Base-by-base conservation (phyloP, 768 basidiomycete genomes). In the Rhodosporidiobolus odoratus region DNA sequence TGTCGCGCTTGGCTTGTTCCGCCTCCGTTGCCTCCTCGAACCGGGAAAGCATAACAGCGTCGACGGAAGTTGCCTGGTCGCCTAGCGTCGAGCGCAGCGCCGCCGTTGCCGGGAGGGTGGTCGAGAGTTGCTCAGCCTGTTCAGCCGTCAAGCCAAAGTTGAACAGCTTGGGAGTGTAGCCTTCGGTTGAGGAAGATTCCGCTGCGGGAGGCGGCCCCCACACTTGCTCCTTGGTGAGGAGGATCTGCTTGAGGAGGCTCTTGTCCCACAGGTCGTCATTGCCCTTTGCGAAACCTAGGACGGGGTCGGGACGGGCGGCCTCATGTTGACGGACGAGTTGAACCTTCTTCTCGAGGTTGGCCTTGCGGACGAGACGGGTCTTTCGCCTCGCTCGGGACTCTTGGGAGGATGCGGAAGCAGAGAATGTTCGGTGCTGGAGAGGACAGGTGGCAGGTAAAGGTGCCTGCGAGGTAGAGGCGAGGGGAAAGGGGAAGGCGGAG, bases 281-380 rank as follows among this genome's bases (percentile, higher is more conserved):
- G 69, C 84, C 84, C 10, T 85, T 82, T 50, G 86, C 83, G 23
- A 86, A 86, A 19, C 93, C 93, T 10, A 92, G 85, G 23, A 94
- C 84, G 66, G 89, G 86, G 75, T 89, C 87, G 23, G 88, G 84
- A 41, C 63, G 30, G 56, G 80, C 82, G 63, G 78, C 83, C 38
- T 76, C 82, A 50, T 79, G 80, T 41, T 81, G 82, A 69, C 83
- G 83, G n/a, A 62, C n/a, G 56, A 71, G 63, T 27, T 62, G 52
- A 5, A 53, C 60, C 53, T 71, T 70, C 71, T 83, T 82, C 69
- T 80, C 81, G 58, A 79, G 67, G 69, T 79, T 79, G 15, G 76
- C 72, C 64, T 78, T 76, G 71, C 79, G 79, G 27, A 75, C 73
- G n/a, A 78, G 61, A 25, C 79, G 80, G 1, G 80, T 76, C 53